Percentiles rank a stretch among this genome's conserved stretches.
phyloP scores from a whole-genome alignment of 129 eudicot genomes.

The sunflower (Helianthus annuus) region HanXRQr2.0-SUNRISE NC_035446.2:99294687-99295186 shows the following conservation, averaged over 20 bases:
- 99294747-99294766: constrained; percentile 45
- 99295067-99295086: too few relatives aligned
- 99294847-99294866: not conserved
- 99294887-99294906: constrained; percentile 2
- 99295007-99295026: not conserved
- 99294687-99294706: constrained; percentile 81
- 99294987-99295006: constrained; percentile 13
- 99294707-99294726: not conserved
- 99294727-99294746: constrained; percentile 4
- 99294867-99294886: not conserved
- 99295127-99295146: constrained; percentile 6
- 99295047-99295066: too few relatives aligned
- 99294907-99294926: constrained; percentile 20
- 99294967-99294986: constrained; percentile 67
- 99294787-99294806: constrained; percentile 94
- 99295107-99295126: too few relatives aligned
- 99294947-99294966: constrained; percentile 86
- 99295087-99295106: too few relatives aligned
- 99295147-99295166: constrained; percentile 1
- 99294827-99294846: constrained; percentile 21
- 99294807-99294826: constrained; percentile 93
- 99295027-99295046: not conserved
- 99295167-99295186: constrained; percentile 84
- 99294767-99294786: constrained; percentile 77
- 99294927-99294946: constrained; percentile 83